Evolutionary conservation across 371 early-diverging fungal genomes (phyloP).

Genomic region (Mucor piriformis): DNA sequence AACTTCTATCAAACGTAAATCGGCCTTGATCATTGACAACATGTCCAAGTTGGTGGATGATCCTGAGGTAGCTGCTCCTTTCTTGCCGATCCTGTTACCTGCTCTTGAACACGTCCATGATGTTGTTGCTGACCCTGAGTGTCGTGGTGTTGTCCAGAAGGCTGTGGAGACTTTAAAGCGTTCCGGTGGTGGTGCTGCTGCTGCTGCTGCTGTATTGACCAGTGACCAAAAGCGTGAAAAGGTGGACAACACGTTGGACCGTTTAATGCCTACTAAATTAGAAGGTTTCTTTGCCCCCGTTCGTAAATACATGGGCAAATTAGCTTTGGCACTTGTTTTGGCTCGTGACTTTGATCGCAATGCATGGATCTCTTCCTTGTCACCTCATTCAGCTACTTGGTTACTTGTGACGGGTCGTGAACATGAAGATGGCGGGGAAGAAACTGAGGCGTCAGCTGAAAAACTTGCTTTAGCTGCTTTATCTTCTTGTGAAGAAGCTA

Average conservation of each 20-base stretch:
- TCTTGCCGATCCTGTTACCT: constrained; percentile 79
- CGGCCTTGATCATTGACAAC: constrained; percentile 85
- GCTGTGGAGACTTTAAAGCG: constrained; percentile 45
- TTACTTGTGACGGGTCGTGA: constrained; percentile 37
- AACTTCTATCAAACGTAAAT: constrained; percentile 74
- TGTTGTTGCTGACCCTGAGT: constrained; percentile 78
- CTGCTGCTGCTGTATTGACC: constrained; percentile 32
- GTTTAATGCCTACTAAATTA: constrained; percentile 42
- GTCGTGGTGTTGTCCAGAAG: constrained; percentile 65
- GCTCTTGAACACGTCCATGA: constrained; percentile 77
- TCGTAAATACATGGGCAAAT: constrained; percentile 36
- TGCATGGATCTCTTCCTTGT: constrained; percentile 44
- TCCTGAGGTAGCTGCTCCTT: constrained; percentile 78
- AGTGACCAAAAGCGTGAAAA: constrained; percentile 51
- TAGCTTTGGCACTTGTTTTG: constrained; percentile 40
- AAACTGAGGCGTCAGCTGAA: constrained; percentile 34
- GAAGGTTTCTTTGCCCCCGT: constrained; percentile 45
- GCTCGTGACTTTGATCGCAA: constrained; percentile 41
- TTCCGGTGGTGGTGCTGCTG: constrained; percentile 29
- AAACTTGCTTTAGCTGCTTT: constrained; percentile 36
- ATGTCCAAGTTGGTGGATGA: constrained; percentile 83
- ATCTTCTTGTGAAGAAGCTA: constrained; percentile 46
- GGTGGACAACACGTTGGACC: constrained; percentile 40
- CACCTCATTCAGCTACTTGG: constrained; percentile 51
- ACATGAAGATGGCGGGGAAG: constrained; percentile 34